Base-by-base conservation (phyloP, 306 rosid genomes). In the Cercis canadensis region DNA sequence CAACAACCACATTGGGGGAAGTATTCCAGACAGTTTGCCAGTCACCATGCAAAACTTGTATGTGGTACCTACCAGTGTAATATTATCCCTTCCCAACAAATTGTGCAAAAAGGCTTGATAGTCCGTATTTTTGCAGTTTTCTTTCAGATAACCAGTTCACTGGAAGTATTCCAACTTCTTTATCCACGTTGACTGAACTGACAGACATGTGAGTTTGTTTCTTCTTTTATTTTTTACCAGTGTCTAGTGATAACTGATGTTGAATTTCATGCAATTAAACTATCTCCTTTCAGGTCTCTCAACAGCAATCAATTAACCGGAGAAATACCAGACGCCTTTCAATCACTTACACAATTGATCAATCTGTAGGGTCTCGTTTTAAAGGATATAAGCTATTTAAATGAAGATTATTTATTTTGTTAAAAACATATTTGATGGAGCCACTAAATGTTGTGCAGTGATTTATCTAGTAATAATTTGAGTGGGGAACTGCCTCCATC, bases 1-100 rank as follows among this genome's bases (percentile, higher is more conserved):
- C 92, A 93, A 93, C 87, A 90, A 90, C 74, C 90, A 79, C 45
- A 88, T 90, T 39, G 98, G 98, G 60, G 98, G 98, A 56, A 85
- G 80, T 70, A 90, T 93, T 79, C 97, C 98, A 7, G 75, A 88
- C 57, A 81, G 62, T 84, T 88, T 93, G 81, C 98, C 98, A 0
- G 85, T 74, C 21, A 88, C 92, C 53, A 21, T 93, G 83, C 87
- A 78, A 77, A 87, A 47, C 85, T 18, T 93, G 98, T 93, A 90
- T 43, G 97, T 77, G 63, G 52, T 65, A 18, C 56, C 58, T 66
- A 75, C 52, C 39, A 67, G 44, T 73, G 39, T 73, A 68, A 53
- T 63, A 34, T 53, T 73, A 39, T 60, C 32, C 34, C 70, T 21
- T 66, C 58, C 80, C 58, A 53, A 74, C 44, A 18, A 51, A 62